A percentile compares a stretch with the other conserved stretches of the same genome.
phyloP scores from a whole-genome alignment of 2,329 filamentous ascomycete genomes.

The Ophiocordyceps australis region DNA sequence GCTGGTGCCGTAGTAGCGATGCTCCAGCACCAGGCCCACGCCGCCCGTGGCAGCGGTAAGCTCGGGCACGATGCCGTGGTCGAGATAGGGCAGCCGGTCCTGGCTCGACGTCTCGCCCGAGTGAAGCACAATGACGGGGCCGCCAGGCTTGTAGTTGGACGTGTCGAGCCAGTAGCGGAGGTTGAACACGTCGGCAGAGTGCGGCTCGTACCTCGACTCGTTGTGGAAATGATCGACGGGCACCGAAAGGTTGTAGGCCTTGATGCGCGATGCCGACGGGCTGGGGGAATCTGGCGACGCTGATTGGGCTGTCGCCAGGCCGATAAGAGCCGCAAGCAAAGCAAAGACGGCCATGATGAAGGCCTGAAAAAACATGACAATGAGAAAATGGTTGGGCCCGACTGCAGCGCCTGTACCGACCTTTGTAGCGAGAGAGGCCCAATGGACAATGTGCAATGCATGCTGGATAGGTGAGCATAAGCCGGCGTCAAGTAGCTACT shows the following conservation, averaged over 20 bases:
- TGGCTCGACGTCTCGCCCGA: slow-evolving; percentile 50
- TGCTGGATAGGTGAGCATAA: too few species aligned
- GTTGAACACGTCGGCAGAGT: slow-evolving; percentile 47
- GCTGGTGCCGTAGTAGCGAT: slow-evolving; percentile 72
- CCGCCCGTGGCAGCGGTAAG: slow-evolving; percentile 55
- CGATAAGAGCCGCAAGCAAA: too few species aligned
- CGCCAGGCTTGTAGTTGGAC: slow-evolving; percentile 55
- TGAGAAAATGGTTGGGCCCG: too few species aligned
- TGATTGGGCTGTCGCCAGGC: too few species aligned
- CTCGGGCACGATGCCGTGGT: slow-evolving; percentile 60
- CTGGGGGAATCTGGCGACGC: too few species aligned
- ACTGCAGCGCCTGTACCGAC: too few species aligned
- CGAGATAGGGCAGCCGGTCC: slow-evolving; percentile 49
- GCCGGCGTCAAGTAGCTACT: too few species aligned
- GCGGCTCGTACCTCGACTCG: slow-evolving; percentile 59
- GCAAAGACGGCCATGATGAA: too few species aligned
- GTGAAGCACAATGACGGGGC: slow-evolving; percentile 63
- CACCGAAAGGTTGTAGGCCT: slow-evolving; percentile 17
- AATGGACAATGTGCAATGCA: too few species aligned
- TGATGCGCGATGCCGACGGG: slow-evolving; percentile 5
- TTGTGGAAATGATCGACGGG: slow-evolving; percentile 74
- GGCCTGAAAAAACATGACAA: too few species aligned
- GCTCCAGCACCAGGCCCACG: slow-evolving; percentile 66
- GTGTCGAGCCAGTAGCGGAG: slow-evolving; percentile 76
- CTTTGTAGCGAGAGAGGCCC: too few species aligned